Conservation (phyloP, 805 yeast genomes). For the Pachysolen tannophilus region DNA sequence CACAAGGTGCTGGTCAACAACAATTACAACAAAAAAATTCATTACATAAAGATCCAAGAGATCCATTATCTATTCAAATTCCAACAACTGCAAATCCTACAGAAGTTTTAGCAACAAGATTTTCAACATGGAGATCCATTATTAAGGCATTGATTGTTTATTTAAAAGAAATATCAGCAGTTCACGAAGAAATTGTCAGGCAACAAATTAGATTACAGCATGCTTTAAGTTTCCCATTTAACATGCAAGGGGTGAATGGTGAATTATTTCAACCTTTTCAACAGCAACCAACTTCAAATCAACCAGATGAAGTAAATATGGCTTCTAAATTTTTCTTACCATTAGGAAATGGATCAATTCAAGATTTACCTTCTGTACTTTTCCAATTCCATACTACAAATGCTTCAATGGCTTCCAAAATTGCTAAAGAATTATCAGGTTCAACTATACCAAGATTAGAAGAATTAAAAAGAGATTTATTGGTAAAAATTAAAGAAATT, state of each 20-base stretch:
- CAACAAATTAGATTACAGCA: conserved; percentile 77
- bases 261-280: conserved; percentile 27
- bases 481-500: conserved; percentile 82
- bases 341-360: conserved; percentile 71
- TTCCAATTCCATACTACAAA: conserved; percentile 45
- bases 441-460: conserved; percentile 61
- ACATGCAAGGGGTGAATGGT: conserved; percentile 34
- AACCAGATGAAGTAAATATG: conserved; percentile 25
- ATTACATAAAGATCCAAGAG: conserved; percentile 31
- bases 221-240: conserved; percentile 53
- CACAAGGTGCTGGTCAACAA: conserved; percentile 2
- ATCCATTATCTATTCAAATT: conserved; percentile 39
- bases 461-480: conserved; percentile 64
- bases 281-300: conserved; percentile 11
- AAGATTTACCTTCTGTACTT: conserved; percentile 70
- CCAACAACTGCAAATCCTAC: conserved; percentile 73
- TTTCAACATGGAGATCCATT: conserved; percentile 79
- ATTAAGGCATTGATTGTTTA: conserved; percentile 69
- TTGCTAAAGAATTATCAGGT: conserved; percentile 52
- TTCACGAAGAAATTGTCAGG: conserved; percentile 82
- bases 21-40: conserved; percentile 10
- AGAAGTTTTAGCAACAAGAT: conserved; percentile 75
- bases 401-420: conserved; percentile 48
- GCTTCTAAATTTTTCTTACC: conserved; percentile 57
- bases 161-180: conserved; percentile 70